Conservation (phyloP, 139 green algal species). For the Chlorella sp. region DNA sequence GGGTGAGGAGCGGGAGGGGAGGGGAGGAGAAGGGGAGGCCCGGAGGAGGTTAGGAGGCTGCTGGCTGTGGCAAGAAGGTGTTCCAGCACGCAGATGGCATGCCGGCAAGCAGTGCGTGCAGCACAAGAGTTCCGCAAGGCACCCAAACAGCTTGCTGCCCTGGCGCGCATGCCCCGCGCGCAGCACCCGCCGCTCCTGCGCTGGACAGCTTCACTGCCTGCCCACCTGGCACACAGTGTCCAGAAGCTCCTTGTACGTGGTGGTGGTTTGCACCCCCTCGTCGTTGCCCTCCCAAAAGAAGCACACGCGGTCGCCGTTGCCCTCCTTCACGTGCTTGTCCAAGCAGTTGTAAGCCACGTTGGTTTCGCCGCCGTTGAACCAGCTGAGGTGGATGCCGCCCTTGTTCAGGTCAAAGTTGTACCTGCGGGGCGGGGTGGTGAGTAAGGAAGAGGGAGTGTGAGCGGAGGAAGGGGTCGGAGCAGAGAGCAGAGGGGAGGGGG, state of each 20-base stretch:
- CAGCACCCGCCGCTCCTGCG: not conserved
- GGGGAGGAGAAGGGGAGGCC: not conserved
- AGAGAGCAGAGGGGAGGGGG: not conserved
- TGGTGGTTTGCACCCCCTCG: slow-evolving; percentile 31
- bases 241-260: slow-evolving; percentile 74
- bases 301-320: slow-evolving; percentile 61
- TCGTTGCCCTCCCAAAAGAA: slow-evolving; percentile 87
- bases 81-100: not conserved
- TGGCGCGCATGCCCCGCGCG: no score
- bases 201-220: not conserved
- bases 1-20: not conserved
- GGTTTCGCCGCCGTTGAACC: slow-evolving; percentile 78
- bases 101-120: not conserved
- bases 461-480: not conserved
- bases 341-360: slow-evolving; percentile 83
- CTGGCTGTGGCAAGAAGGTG: not conserved
- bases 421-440: not conserved
- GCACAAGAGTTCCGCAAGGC: no score
- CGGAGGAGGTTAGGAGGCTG: not conserved
- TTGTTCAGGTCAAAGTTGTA: slow-evolving; percentile 77
- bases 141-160: no score
- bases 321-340: slow-evolving; percentile 74
- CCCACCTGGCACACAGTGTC: slow-evolving; percentile 53
- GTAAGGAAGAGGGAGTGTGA: not conserved
- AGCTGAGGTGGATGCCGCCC: slow-evolving; percentile 67